Evolutionary conservation across 108 stramenopile species (phyloP).

Genomic region (Schizochytrium sp.): DNA sequence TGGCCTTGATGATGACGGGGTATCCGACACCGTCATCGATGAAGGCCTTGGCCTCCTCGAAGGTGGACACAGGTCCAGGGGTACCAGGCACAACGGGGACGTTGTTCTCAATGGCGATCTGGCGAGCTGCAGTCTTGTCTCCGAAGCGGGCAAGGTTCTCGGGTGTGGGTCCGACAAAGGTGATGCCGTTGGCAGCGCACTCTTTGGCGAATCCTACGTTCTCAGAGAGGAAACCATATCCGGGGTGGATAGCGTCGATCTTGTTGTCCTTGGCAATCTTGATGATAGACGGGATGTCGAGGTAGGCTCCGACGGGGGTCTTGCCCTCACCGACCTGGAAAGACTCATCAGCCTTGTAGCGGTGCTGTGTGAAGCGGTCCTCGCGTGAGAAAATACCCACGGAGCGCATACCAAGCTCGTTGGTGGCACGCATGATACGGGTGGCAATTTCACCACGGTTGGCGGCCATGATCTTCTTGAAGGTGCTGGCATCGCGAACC

Average conservation of each 20-base stretch:
- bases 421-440: conserved; percentile 90
- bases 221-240: conserved; percentile 91
- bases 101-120: conserved; percentile 82
- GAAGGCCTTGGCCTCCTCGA: conserved; percentile 83
- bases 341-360: conserved; percentile 94
- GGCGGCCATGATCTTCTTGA: conserved; percentile 77
- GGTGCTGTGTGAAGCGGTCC: conserved; percentile 95
- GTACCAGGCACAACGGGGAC: conserved; percentile 92
- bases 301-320: conserved; percentile 90
- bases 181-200: conserved; percentile 81
- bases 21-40: conserved; percentile 84
- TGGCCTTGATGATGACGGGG: conserved; percentile 96
- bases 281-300: conserved; percentile 87
- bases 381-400: conserved; percentile 87
- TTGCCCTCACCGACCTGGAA: conserved; percentile 72
- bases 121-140: conserved; percentile 90
- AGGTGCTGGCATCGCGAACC: conserved; percentile 21
- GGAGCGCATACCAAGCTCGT: conserved; percentile 81
- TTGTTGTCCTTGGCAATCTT: conserved; percentile 80
- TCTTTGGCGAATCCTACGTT: conserved; percentile 84
- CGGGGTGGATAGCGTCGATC: conserved; percentile 85
- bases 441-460: conserved; percentile 95
- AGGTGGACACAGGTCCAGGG: conserved; percentile 84
- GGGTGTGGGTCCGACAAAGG: conserved; percentile 87
- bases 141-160: conserved; percentile 85